These are phyloP conservation scores for Darksidea phi DNA, from an alignment of 495 filamentous ascomycete species.

Conservation along the genomic window DNA sequence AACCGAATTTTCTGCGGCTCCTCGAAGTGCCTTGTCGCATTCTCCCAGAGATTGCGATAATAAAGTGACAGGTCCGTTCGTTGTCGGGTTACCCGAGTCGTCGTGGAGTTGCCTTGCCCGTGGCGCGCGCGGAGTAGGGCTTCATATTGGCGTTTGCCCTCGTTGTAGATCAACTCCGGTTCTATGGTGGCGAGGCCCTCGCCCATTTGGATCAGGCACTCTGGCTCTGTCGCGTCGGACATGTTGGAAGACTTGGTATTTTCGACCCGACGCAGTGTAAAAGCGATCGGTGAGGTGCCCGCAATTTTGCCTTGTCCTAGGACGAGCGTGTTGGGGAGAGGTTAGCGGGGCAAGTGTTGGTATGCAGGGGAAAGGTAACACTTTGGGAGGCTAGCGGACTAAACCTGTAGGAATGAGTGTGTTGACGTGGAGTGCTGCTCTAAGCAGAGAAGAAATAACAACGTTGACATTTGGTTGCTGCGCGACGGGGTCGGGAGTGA, in stretches of 20 bases:
- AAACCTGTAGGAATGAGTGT: too few relatives aligned
- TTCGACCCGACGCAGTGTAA: background rate
- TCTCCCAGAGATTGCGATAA: conserved; percentile 5
- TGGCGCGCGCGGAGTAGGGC: background rate
- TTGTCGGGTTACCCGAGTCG: background rate
- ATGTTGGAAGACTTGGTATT: background rate
- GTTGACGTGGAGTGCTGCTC: too few relatives aligned
- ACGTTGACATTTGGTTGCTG: too few relatives aligned
- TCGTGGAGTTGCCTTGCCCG: background rate
- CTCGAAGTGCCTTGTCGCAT: conserved; percentile 3
- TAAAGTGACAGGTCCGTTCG: background rate
- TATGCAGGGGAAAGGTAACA: too few relatives aligned
- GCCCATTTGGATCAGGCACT: conserved; percentile 1
- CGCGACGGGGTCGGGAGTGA: too few relatives aligned
- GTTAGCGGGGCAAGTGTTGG: too few relatives aligned
- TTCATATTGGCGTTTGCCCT: conserved; percentile 8
- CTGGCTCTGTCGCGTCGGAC: background rate
- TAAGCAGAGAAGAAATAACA: too few relatives aligned
- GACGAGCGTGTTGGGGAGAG: too few relatives aligned
- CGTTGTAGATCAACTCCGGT: conserved; percentile 7
- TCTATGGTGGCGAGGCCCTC: background rate
- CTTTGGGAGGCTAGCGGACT: too few relatives aligned
- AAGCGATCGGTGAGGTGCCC: too few relatives aligned
- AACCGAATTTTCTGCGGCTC: background rate
- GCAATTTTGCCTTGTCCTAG: too few relatives aligned